Conservation (phyloP, 768 basidiomycete species). For the Suillus sp. region DNA sequence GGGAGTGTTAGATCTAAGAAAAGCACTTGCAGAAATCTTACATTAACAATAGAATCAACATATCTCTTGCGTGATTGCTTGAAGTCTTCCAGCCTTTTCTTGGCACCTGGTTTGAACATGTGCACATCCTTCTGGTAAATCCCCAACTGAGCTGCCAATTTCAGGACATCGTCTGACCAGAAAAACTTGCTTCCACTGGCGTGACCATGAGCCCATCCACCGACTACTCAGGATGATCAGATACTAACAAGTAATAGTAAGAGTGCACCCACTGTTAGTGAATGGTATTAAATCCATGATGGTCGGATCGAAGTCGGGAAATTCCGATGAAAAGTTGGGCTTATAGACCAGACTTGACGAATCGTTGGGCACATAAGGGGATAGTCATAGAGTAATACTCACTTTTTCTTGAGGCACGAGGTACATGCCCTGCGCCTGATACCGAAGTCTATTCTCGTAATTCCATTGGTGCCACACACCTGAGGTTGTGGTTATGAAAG, state of each 20-base stretch:
- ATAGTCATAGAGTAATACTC: not conserved
- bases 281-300: slow-evolving; percentile 34
- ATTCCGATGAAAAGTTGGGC: slow-evolving; percentile 22
- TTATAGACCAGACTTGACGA: slow-evolving; percentile 15
- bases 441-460: slow-evolving; percentile 23
- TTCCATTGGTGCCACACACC: slow-evolving; percentile 17
- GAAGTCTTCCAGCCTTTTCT: slow-evolving; percentile 30
- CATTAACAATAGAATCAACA: slow-evolving; percentile 10
- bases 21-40: not conserved
- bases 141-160: slow-evolving; percentile 23
- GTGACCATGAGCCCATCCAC: slow-evolving; percentile 32
- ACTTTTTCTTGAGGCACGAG: slow-evolving; percentile 23
- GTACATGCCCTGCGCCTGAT: slow-evolving; percentile 20
- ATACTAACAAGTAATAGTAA: not conserved
- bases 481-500: slow-evolving; percentile 8
- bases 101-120: slow-evolving; percentile 25
- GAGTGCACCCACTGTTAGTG: slow-evolving; percentile 31
- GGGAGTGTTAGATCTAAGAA: not conserved
- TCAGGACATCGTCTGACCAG: slow-evolving; percentile 36
- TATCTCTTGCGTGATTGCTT: slow-evolving; percentile 18
- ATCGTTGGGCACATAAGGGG: slow-evolving; percentile 19
- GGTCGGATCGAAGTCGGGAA: slow-evolving; percentile 29
- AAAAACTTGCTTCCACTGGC: slow-evolving; percentile 33
- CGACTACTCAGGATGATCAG: slow-evolving; percentile 25
- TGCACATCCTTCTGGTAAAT: slow-evolving; percentile 22